Base-by-base conservation (phyloP, 2,329 filamentous ascomycete genomes). In the Elsinoe necatrix region DNA sequence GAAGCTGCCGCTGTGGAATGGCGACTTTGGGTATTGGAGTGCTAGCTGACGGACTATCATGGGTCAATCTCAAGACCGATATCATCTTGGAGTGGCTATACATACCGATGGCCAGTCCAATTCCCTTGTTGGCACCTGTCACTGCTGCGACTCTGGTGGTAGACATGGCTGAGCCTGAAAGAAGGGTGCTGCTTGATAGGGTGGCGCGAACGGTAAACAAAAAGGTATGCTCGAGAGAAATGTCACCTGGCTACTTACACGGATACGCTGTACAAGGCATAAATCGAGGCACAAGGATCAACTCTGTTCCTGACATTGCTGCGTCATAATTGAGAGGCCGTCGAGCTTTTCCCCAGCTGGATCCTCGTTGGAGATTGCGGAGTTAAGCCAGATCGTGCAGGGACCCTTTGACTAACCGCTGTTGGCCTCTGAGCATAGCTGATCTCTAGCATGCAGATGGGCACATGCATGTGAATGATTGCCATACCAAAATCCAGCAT, bases 51-150 rank as follows among this genome's bases (percentile, higher is more conserved):
- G 75, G 58, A 80, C 77, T 73, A 59, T 1, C 12, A 7, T 5
- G 5, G 5, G 20, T 37, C 20, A 41, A 23, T 34, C 25, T 34
- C 25, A 9, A 11, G 25, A 12, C 1, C 29, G 14, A 7, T 21
- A 11, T n/a, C 29, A 45, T 16, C 27, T 37, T 48, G 21, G 3
- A 29, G 47, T 16, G 31, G 37, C 14, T 21, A 18, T 20, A 20
- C 52, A n/a, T 66, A 73, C 72, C 71, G 60, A 77, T 75, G 16
- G 75, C 74, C 6, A 77, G 67, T 20, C 75, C 75, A 57, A 79
- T 73, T 55, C 74, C 77, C 63, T 78, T 80, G 66, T 80, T 80
- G 14, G 76, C 77, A 51, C 78, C 78, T 0, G 78, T 80, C 0
- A 80, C 78, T 58, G 75, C 73, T 51, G 75, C 78, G n/a, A 80